Percentiles rank a stretch among this genome's conserved stretches.
Conservation (phyloP, 345 rosid species). For the Anacardium occidentale region DNA sequence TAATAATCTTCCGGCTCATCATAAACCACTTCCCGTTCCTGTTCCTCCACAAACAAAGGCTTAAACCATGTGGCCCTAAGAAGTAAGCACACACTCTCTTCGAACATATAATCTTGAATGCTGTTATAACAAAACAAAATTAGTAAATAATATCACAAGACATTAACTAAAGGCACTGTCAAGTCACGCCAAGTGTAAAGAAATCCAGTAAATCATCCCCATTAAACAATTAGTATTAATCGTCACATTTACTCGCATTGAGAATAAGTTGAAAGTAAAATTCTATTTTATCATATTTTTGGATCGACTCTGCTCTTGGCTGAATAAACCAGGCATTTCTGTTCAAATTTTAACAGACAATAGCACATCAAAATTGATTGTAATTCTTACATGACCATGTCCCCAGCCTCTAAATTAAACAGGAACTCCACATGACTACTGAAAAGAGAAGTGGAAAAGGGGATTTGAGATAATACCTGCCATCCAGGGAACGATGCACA, state of each 20-base stretch:
- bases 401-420: not conserved
- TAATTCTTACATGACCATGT: not conserved
- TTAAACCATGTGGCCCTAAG: conserved; percentile 83
- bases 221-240: not conserved
- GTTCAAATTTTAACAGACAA: too few relatives aligned
- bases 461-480: conserved; percentile 45
- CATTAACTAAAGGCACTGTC: not conserved
- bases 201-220: not conserved
- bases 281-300: too few relatives aligned
- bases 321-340: too few relatives aligned
- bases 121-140: conserved; percentile 32
- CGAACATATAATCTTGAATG: conserved; percentile 83
- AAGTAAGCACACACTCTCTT: conserved; percentile 91
- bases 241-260: not conserved
- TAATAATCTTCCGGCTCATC: conserved; percentile 50
- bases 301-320: too few relatives aligned
- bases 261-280: too few relatives aligned
- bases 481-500: conserved; percentile 82
- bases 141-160: not conserved
- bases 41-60: conserved; percentile 56
- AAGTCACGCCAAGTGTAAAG: not conserved
- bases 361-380: too few relatives aligned
- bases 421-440: not conserved
- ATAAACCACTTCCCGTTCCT: conserved; percentile 30
- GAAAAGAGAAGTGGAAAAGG: not conserved